Conservation (phyloP, 164 flowering plant genomes). For the Umbilicus rupestris region DNA sequence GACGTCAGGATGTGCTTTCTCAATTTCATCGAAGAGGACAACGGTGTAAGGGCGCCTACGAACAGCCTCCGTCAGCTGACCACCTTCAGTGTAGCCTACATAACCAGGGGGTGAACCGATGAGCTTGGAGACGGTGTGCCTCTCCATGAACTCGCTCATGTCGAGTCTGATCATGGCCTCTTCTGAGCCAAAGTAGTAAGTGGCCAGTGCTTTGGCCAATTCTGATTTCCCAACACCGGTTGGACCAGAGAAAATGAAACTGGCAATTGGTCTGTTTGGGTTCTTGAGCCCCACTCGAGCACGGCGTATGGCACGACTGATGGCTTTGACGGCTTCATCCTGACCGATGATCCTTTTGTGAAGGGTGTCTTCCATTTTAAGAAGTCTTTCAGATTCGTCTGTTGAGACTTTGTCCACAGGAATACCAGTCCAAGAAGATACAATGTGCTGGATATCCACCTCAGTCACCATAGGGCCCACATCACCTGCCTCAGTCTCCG, state of each 20-base stretch:
- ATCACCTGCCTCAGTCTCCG: slow-evolving; percentile 70
- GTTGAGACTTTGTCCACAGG: slow-evolving; percentile 70
- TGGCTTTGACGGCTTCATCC: slow-evolving; percentile 80
- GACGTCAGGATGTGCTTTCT: slow-evolving; percentile 88
- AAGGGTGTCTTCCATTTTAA: slow-evolving; percentile 64
- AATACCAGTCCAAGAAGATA: slow-evolving; percentile 78
- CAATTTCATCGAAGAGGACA: slow-evolving; percentile 79
- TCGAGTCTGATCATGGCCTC: slow-evolving; percentile 73
- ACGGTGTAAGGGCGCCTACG: slow-evolving; percentile 73
- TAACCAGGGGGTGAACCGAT: slow-evolving; percentile 95
- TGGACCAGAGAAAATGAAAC: slow-evolving; percentile 84
- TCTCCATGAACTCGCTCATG: slow-evolving; percentile 95
- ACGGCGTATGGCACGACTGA: slow-evolving; percentile 77
- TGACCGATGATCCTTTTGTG: slow-evolving; percentile 67
- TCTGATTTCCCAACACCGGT: slow-evolving; percentile 97
- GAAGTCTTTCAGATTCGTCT: slow-evolving; percentile 53
- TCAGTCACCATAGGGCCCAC: slow-evolving; percentile 65
- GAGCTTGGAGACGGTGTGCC: slow-evolving; percentile 70
- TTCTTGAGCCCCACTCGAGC: slow-evolving; percentile 69
- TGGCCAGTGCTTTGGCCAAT: slow-evolving; percentile 73
- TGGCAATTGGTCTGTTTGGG: slow-evolving; percentile 74
- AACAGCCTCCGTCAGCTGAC: slow-evolving; percentile 74
- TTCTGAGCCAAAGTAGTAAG: slow-evolving; percentile 80
- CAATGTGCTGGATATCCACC: slow-evolving; percentile 70
- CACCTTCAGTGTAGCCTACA: slow-evolving; percentile 85